phyloP scores from a whole-genome alignment of 2,329 filamentous ascomycete species.

The Sporothrix dimorphospora region DNA sequence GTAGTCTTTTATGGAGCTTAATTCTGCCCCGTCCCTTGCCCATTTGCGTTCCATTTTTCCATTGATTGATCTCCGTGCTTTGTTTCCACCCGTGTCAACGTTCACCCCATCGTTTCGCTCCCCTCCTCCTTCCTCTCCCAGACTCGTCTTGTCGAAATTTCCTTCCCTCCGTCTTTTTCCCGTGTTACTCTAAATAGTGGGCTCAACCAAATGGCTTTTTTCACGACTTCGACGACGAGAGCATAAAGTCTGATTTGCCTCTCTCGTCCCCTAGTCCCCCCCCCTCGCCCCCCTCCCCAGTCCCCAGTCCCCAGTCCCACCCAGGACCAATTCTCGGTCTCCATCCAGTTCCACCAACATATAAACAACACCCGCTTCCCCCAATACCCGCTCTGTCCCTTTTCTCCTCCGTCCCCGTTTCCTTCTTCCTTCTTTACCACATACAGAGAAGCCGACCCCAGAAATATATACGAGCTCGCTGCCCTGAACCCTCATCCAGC shows the following conservation, averaged over 20 bases:
- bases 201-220: not conserved
- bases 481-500: not conserved
- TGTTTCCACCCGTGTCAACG: slow-evolving; percentile 26
- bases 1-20: slow-evolving; percentile 14
- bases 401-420: not conserved
- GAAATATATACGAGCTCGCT: not conserved
- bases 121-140: not conserved
- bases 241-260: not conserved
- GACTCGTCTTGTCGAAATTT: not conserved
- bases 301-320: slow-evolving; percentile 10
- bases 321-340: not conserved
- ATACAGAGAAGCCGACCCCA: not conserved
- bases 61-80: slow-evolving; percentile 29
- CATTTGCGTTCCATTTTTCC: slow-evolving; percentile 25
- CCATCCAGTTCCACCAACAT: slow-evolving; percentile 4
- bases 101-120: not conserved
- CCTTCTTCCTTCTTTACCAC: not conserved
- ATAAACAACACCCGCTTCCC: slow-evolving; percentile 22
- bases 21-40: slow-evolving; percentile 18
- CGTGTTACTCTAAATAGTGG: slow-evolving; percentile 12
- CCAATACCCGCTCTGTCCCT: not conserved
- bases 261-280: not conserved
- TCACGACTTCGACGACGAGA: not conserved
- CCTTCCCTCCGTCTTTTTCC: not conserved
- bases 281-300: not conserved